Evolutionary conservation across 805 yeast genomes (phyloP), one percentile per base, ranked within the genome.

Genomic region (Grigorovia humatica): DNA sequence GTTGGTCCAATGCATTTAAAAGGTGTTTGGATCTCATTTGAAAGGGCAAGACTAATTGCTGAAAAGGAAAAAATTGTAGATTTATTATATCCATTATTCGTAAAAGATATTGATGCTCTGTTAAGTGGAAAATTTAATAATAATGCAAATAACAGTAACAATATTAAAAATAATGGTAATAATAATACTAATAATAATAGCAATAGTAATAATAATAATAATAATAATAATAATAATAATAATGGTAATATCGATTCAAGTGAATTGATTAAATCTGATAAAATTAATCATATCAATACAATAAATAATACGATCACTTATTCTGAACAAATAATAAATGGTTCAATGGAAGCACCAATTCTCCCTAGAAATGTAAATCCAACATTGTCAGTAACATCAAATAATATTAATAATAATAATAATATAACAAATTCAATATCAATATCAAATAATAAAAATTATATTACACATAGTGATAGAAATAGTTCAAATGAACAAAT

Each of bases 1-100:
- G 83, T 85, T 54, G 95, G 95, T 4, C 82, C 89, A 13, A 85
- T 86, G 90, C 90, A 86, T 66, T 72, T 86, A 59, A 86, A 86
- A 70, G 95, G 95, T 42, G 95, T 86, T 47, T 86, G 95, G 95
- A 85, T 86, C 53, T 95, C 95, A 1, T 85, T 84, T 63, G 91
- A 85, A 55, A 73, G 93, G 48, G 95, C 95, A 1, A 71, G 81
- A 47, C 83, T 84, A 38, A 82, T 85, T 80, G 95, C 95, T 17
- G 84, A 83, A 66, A 74, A 83, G 55, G 93, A 86, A 64, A 85
- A 87, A 43, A 84, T 83, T 54, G 79, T 77, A 29, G 88, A 83
- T 58, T 61, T 77, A 42, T 72, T 83, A 54, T 82, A 81, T 60
- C 88, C 88, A 2, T 70, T 83, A 47, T 82, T 83, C 66, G 89